Evolutionary conservation across 148 eudicot genomes (phyloP).

Genomic region (Vaccinium myrtillus): DNA sequence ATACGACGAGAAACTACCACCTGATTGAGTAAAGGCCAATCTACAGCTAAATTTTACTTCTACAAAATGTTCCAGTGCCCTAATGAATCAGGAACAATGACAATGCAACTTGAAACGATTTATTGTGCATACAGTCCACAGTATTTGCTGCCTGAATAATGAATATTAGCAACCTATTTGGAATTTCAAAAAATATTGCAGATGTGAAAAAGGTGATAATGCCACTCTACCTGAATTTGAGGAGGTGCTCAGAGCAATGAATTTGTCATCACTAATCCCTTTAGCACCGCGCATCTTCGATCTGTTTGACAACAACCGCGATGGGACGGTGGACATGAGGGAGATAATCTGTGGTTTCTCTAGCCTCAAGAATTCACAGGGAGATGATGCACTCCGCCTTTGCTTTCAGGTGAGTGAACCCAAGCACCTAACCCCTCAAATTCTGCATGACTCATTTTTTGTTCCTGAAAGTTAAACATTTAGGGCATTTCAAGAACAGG

Average conservation of each 20-base stretch:
- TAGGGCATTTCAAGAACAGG: background rate
- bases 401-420: slow-evolving; percentile 41
- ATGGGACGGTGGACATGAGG: slow-evolving; percentile 56
- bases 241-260: slow-evolving; percentile 49
- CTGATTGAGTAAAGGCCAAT: background rate
- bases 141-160: background rate
- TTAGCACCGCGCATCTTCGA: slow-evolving; percentile 47
- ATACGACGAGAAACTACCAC: background rate
- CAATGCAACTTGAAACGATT: background rate
- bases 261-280: slow-evolving; percentile 44
- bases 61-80: background rate
- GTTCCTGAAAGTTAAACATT: background rate
- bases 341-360: slow-evolving; percentile 54
- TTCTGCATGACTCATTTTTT: background rate
- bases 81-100: background rate
- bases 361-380: slow-evolving; percentile 43
- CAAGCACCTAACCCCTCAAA: background rate
- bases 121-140: background rate
- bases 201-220: slow-evolving; percentile 51
- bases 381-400: slow-evolving; percentile 58
- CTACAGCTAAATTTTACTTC: background rate
- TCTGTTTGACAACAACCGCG: slow-evolving; percentile 48
- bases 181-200: slow-evolving; percentile 17
- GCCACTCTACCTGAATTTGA: slow-evolving; percentile 45
- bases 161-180: background rate